Conservation (phyloP, 306 rosid species). For the Oemleria cerasiformis region DNA sequence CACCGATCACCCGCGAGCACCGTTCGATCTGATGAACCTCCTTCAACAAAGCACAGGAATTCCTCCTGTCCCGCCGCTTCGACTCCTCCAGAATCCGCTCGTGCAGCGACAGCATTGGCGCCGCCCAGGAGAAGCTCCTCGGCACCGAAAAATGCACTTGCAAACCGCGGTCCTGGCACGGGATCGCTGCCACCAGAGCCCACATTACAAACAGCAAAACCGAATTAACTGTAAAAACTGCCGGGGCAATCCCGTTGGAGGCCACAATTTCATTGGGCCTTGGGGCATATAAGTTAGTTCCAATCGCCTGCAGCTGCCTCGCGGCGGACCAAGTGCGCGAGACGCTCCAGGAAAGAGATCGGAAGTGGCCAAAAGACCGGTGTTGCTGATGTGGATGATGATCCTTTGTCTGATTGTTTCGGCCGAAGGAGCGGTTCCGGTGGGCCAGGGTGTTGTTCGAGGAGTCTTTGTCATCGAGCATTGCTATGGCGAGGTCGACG, state of each 20-base stretch:
- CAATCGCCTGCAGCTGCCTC: slow-evolving; percentile 78
- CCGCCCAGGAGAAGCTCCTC: slow-evolving; percentile 62
- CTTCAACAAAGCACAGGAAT: slow-evolving; percentile 62
- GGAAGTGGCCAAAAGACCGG: slow-evolving; percentile 57
- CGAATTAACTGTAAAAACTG: slow-evolving; percentile 58
- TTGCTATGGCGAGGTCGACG: slow-evolving; percentile 64
- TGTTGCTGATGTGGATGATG: slow-evolving; percentile 18
- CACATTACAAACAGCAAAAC: slow-evolving; percentile 72
- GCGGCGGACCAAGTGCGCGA: slow-evolving; percentile 92
- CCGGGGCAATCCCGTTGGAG: slow-evolving; percentile 53
- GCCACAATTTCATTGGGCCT: slow-evolving; percentile 55
- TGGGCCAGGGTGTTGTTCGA: slow-evolving; percentile 33
- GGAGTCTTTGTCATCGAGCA: slow-evolving; percentile 87
- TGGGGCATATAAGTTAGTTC: slow-evolving; percentile 60
- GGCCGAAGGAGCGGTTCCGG: slow-evolving; percentile 84
- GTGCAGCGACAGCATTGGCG: slow-evolving; percentile 54
- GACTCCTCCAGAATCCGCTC: slow-evolving; percentile 78
- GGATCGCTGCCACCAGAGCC: slow-evolving; percentile 94
- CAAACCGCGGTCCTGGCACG: slow-evolving; percentile 92
- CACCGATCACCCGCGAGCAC: slow-evolving; percentile 61
- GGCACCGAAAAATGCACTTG: slow-evolving; percentile 59
- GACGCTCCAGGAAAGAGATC: slow-evolving; percentile 93
- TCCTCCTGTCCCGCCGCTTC: slow-evolving; percentile 68
- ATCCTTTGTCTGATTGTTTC: slow-evolving; percentile 26
- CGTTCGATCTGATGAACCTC: slow-evolving; percentile 86